Evolutionary conservation across 164 flowering plant genomes (phyloP).

Genomic region (Warburgia ugandensis): DNA sequence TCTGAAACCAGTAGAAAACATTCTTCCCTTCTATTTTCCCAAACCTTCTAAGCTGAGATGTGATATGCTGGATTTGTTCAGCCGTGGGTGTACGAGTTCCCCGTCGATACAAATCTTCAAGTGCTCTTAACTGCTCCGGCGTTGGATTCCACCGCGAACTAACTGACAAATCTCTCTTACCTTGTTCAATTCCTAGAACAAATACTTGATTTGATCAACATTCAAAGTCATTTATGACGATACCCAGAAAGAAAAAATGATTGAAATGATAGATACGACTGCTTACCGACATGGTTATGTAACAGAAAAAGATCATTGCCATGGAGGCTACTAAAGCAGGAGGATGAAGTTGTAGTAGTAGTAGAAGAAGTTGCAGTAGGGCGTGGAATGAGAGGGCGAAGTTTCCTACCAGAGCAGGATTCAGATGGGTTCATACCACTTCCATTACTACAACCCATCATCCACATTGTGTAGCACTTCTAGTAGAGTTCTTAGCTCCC

Average conservation of each 20-base stretch:
- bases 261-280: background rate
- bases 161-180: slow-evolving; percentile 48
- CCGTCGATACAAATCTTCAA: slow-evolving; percentile 61
- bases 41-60: slow-evolving; percentile 66
- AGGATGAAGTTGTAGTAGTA: slow-evolving; percentile 3
- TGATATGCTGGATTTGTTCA: slow-evolving; percentile 76
- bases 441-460: slow-evolving; percentile 61
- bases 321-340: slow-evolving; percentile 25
- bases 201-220: background rate
- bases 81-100: slow-evolving; percentile 83
- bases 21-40: slow-evolving; percentile 92
- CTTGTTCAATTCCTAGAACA: slow-evolving; percentile 25
- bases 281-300: slow-evolving; percentile 45
- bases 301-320: slow-evolving; percentile 33
- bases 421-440: slow-evolving; percentile 39
- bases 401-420: slow-evolving; percentile 41
- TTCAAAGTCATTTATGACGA: background rate
- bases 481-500: background rate
- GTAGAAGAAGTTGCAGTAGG: slow-evolving; percentile 22
- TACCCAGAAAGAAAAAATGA: background rate
- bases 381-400: slow-evolving; percentile 58
- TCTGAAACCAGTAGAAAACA: slow-evolving; percentile 95
- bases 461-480: slow-evolving; percentile 35
- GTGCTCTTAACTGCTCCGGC: slow-evolving; percentile 65
- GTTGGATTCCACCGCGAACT: slow-evolving; percentile 92